Conservation (phyloP, 179 eudicot species). For the Patellifolia procumbens region DNA sequence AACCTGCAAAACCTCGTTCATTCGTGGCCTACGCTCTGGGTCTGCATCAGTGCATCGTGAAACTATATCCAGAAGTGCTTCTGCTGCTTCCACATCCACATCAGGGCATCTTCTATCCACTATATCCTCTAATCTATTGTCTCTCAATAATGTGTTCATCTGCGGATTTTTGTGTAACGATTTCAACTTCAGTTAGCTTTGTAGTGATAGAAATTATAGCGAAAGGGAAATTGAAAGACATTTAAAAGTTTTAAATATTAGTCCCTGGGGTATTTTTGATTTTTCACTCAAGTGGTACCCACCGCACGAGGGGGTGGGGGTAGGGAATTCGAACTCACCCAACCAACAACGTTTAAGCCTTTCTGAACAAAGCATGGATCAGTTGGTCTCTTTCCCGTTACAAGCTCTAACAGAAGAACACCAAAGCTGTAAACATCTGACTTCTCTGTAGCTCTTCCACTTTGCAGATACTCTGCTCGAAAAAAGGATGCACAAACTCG, state of each 20-base stretch:
- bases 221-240: neutral
- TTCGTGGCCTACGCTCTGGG: constrained; percentile 72
- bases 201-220: neutral
- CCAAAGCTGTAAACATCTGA: constrained; percentile 96
- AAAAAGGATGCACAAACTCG: neutral
- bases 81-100: constrained; percentile 70
- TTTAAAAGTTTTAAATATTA: too few species aligned
- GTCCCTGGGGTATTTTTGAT: too few species aligned
- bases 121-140: constrained; percentile 60
- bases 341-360: constrained; percentile 89
- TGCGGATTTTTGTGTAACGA: constrained; percentile 21
- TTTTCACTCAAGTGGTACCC: too few species aligned
- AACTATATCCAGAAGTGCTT: constrained; percentile 71
- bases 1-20: constrained; percentile 79
- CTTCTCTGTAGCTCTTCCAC: constrained; percentile 93
- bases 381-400: constrained; percentile 92
- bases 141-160: constrained; percentile 65
- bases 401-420: constrained; percentile 82
- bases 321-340: constrained; percentile 51
- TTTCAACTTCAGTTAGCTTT: neutral
- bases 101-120: constrained; percentile 72
- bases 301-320: neutral
- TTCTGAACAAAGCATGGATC: constrained; percentile 77
- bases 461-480: constrained; percentile 81
- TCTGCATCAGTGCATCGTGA: constrained; percentile 70